Base-by-base conservation (phyloP, 768 basidiomycete genomes). In the Tremella fuciformis region DNA sequence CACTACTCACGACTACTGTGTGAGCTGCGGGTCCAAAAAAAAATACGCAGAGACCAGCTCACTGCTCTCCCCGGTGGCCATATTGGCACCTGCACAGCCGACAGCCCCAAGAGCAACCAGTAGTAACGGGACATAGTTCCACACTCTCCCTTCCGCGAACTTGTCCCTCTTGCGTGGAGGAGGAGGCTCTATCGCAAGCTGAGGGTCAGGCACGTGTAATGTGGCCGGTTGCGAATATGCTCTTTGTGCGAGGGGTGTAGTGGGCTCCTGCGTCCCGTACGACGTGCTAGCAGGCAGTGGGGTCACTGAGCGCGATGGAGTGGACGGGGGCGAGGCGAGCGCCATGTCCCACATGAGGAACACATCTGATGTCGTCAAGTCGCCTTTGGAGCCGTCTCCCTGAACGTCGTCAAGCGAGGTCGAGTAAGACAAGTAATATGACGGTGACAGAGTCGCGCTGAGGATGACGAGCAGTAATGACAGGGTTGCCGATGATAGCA, bases 261-360 rank as follows among this genome's bases (percentile, higher is more conserved):
- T 52, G 3, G 62, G 44, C 42, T 13, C 1, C 13, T 19, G 22
- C 2, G 62, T 59, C 7, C 62, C 62, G 39, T 60, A 64, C 3
- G 56, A 37, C 8, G 24, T 46, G 6, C 25, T 29, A 15, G 42
- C 42, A 18, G 42, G 42, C 13, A 44, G 46, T 41, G 38, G 34
- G 29, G 37, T 13, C 9, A 51, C 39, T 7, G 37, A 22, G 11
- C 56, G 29, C 7, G 13, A n/a, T 2, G 62, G 61, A 18, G 57
- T 59, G 8, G 24, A n/a, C 3, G 66, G 66, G 29, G 64, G 58
- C 11, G 59, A 62, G 9, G 61, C 61, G 16, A 73, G 26, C 21
- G 71, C 71, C 59, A 73, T 26, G 24, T 73, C 71, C 71, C 71
- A 73, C 71, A 73, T 73, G 55, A 73, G 64, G 50, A 70, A 73